Evolutionary conservation across 2,329 filamentous ascomycete species (phyloP).

Genomic region (Fusarium algeriense): DNA sequence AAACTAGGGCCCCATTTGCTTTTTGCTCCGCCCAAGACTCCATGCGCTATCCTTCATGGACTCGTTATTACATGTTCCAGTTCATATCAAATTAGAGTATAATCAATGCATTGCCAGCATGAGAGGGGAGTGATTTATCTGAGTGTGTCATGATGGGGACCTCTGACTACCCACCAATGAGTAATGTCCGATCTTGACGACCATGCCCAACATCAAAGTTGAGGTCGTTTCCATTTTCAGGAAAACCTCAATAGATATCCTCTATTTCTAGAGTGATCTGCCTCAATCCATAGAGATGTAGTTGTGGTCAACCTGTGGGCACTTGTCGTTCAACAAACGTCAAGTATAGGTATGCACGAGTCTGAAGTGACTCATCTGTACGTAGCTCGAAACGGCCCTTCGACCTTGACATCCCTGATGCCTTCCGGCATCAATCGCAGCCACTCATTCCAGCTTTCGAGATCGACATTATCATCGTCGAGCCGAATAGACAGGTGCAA

Average conservation of each 20-base stretch:
- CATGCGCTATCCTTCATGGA: conserved; percentile 44
- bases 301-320: background rate
- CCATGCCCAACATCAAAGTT: conserved; percentile 6
- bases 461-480: conserved; percentile 63
- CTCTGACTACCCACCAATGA: conserved; percentile 8
- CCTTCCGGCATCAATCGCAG: conserved; percentile 69
- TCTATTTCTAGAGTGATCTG: conserved; percentile 13
- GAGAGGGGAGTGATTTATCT: conserved; percentile 26
- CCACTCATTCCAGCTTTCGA: conserved; percentile 70
- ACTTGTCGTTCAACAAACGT: conserved; percentile 13
- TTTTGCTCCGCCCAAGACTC: conserved; percentile 41
- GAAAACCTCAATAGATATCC: conserved; percentile 19
- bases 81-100: conserved; percentile 30
- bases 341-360: background rate
- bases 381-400: conserved; percentile 59
- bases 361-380: conserved; percentile 39
- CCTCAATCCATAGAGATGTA: conserved; percentile 27
- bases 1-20: conserved; percentile 30
- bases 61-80: conserved; percentile 39
- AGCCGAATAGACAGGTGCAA: conserved; percentile 65
- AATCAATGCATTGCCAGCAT: conserved; percentile 23
- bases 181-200: conserved; percentile 3
- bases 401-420: conserved; percentile 67
- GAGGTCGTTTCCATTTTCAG: conserved; percentile 34
- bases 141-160: conserved; percentile 4